Percentiles rank a stretch among this genome's conserved stretches.
Evolutionary conservation across 2,329 filamentous ascomycete species (phyloP).

Genomic region (Colletotrichum sojae): DNA sequence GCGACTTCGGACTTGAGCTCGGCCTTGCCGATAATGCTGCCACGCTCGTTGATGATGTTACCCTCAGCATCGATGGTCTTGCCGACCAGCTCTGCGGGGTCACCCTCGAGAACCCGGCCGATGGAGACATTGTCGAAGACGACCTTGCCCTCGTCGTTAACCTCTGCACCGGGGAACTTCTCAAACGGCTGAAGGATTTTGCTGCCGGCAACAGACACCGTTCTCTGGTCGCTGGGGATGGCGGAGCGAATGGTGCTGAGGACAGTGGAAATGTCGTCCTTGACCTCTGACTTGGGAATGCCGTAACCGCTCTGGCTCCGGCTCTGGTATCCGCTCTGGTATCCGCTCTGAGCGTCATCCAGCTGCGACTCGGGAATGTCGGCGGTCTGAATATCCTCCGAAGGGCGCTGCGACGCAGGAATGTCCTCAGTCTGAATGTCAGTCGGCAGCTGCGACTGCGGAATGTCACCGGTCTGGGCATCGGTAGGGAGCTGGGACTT

Average conservation of each 20-base stretch:
- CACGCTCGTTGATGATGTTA: slow-evolving; percentile 54
- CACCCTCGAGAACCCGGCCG: slow-evolving; percentile 56
- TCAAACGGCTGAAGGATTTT: slow-evolving; percentile 49
- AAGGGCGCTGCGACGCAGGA: neutral
- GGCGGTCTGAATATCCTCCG: neutral
- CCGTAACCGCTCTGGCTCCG: slow-evolving; percentile 2
- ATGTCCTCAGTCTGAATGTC: neutral
- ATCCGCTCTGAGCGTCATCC: neutral
- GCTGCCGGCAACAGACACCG: slow-evolving; percentile 37
- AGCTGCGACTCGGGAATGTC: neutral
- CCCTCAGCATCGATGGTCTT: slow-evolving; percentile 54
- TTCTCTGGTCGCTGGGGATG: slow-evolving; percentile 29
- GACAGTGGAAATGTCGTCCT: slow-evolving; percentile 31
- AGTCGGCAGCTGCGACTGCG: neutral
- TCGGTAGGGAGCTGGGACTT: slow-evolving; percentile 10
- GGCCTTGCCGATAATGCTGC: slow-evolving; percentile 52
- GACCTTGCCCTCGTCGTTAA: slow-evolving; percentile 54
- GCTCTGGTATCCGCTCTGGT: neutral
- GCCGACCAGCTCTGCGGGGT: slow-evolving; percentile 51
- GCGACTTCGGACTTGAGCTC: slow-evolving; percentile 49
- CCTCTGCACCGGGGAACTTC: slow-evolving; percentile 52
- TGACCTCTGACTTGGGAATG: slow-evolving; percentile 24
- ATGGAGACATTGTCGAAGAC: slow-evolving; percentile 54
- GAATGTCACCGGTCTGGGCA: slow-evolving; percentile 1
- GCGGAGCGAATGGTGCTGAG: slow-evolving; percentile 35